Evolutionary conservation across 768 basidiomycete genomes (phyloP).

Genomic region (Naganishia friedmannii): DNA sequence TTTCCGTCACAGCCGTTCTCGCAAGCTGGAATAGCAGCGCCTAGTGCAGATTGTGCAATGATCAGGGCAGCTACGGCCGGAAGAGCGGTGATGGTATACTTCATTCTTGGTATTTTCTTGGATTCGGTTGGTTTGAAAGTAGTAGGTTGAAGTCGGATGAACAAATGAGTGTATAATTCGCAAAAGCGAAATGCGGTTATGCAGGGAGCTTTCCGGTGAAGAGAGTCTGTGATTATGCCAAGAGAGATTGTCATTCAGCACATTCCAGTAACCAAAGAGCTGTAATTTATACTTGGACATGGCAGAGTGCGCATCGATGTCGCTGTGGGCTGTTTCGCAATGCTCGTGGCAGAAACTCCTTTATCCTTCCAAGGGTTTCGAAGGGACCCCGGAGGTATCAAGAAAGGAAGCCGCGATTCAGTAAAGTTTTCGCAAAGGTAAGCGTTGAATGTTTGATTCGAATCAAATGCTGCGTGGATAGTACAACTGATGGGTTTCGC

Average conservation of each 20-base stretch:
- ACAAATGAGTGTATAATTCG: background rate
- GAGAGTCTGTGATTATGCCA: background rate
- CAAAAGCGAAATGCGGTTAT: background rate
- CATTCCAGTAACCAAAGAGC: background rate
- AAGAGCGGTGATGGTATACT: background rate
- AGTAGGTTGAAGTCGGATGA: background rate
- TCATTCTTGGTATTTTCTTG: background rate
- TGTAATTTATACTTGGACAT: background rate
- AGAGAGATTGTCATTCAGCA: background rate
- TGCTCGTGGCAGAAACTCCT: background rate
- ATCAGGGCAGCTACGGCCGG: background rate
- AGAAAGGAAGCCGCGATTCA: background rate
- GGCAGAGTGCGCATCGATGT: background rate
- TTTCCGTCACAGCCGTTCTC: too few species aligned
- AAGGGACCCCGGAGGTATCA: background rate
- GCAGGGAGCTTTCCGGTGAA: background rate
- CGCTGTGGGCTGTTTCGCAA: background rate
- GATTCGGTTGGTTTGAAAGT: background rate
- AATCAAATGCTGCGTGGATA: background rate
- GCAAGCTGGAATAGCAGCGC: background rate
- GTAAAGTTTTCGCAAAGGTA: background rate
- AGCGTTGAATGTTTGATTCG: background rate
- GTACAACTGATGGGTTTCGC: conserved; percentile 17
- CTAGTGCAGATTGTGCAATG: background rate
- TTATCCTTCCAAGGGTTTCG: background rate